Conservation (phyloP, 2,329 filamentous ascomycete genomes). For the Arthrobotrys musiformis region DNA sequence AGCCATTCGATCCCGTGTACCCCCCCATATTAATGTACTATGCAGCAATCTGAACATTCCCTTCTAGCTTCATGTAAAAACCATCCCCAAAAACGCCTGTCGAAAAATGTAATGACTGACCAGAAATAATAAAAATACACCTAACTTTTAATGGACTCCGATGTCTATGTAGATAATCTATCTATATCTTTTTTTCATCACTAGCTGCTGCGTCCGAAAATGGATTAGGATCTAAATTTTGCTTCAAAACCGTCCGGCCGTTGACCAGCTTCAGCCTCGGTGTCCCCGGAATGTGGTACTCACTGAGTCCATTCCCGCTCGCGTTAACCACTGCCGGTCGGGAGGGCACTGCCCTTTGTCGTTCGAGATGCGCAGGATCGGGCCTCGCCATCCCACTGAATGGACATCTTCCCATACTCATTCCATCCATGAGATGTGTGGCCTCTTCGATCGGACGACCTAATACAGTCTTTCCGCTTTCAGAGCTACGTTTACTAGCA, state of each 20-base stretch:
- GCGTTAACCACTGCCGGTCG: conserved; percentile 10
- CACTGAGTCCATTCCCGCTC: conserved; percentile 36
- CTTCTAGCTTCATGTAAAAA: conserved; percentile 16
- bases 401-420: conserved; percentile 53
- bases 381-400: conserved; percentile 58
- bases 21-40: conserved; percentile 3
- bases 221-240: conserved; percentile 51
- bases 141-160: conserved; percentile 29
- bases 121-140: conserved; percentile 30
- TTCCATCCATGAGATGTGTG: conserved; percentile 52
- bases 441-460: conserved; percentile 53
- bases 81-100: conserved; percentile 36
- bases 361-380: conserved; percentile 36
- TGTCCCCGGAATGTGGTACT: conserved; percentile 51
- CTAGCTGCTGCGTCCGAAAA: conserved; percentile 36
- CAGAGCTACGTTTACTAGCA: conserved; percentile 43
- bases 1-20: conserved; percentile 4
- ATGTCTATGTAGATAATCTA: conserved; percentile 16
- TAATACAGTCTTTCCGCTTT: conserved; percentile 44
- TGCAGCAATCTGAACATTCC: conserved; percentile 3
- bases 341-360: conserved; percentile 30
- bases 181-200: conserved; percentile 36
- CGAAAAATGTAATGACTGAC: conserved; percentile 15
- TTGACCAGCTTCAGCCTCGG: conserved; percentile 49
- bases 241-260: conserved; percentile 48